Evolutionary conservation across 495 filamentous ascomycete species (phyloP), one percentile per base, ranked within the genome.

Genomic region (Penicillium argentinense): DNA sequence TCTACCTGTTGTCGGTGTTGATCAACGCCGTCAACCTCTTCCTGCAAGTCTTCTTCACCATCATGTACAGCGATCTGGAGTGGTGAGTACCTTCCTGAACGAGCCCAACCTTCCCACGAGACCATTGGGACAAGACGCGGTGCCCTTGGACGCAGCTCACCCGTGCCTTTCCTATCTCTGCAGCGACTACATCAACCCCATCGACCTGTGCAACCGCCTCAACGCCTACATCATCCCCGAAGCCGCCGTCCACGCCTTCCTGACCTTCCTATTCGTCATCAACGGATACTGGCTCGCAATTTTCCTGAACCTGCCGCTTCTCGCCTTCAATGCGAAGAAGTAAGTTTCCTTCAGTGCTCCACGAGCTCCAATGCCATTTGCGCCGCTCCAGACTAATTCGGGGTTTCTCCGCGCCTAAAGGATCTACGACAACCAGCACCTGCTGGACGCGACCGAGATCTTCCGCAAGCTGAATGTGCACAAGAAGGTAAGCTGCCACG

Each of bases 21-120:
- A 93, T 99, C 76, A 99, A 99, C 79, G 95, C 95, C 74, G 93
- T 97, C 83, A 99, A 99, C 80, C 82, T 99, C 56, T 99, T 99
- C 72, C 82, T 99, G 39, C 95, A 99, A 73, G 95, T 99, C 46
- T 99, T 99, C 79, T 99, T 99, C 79, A 99, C 95, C 29, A 99
- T 99, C 57, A 99, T 99, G 95, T 99, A 97, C 73, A 95, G 88
- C 70, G 91, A 97, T 81, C 72, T 97, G 52, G 91, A 97, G 83
- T 97, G 91, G 90, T 96, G 76, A 56, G 87, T 75, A 34, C 24
- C 33, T 19, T 39, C n/a, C 13, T 22, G 11, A 4, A 24, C 21
- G 9, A n/a, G n/a, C n/a, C n/a, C n/a, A n/a, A n/a, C n/a, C n/a
- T n/a, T n/a, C n/a, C n/a, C n/a, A n/a, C n/a, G n/a, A n/a, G n/a